phyloP scores from a whole-genome alignment of 2,329 filamentous ascomycete genomes.

The Aureobasidium sp. region DNA sequence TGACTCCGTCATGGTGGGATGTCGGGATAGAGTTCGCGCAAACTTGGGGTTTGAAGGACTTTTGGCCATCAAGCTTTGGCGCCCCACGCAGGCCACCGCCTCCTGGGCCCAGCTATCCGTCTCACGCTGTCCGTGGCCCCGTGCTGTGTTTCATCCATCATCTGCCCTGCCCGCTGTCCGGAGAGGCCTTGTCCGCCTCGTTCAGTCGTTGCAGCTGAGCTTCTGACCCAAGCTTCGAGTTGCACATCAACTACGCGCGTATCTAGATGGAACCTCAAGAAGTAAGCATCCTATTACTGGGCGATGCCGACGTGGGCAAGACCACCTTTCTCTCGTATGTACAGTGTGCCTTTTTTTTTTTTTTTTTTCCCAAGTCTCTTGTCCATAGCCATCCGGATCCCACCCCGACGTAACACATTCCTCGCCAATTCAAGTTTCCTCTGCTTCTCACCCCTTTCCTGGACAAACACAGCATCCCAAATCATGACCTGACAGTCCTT shows the following conservation, averaged over 20 bases:
- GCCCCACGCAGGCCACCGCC: background rate
- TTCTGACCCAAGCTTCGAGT: background rate
- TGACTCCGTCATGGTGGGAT: constrained; percentile 10
- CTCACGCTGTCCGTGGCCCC: background rate
- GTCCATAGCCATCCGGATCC: background rate
- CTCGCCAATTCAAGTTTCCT: background rate
- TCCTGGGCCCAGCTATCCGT: background rate
- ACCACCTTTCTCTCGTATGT: constrained; percentile 55
- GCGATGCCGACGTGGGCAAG: constrained; percentile 52
- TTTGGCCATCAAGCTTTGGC: background rate
- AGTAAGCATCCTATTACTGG: constrained; percentile 47
- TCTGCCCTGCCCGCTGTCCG: background rate
- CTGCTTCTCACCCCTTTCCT: background rate
- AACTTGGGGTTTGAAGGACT: background rate
- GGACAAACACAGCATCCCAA: background rate
- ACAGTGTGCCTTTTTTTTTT: constrained; percentile 16
- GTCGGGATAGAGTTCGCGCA: constrained; percentile 10
- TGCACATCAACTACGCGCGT: background rate
- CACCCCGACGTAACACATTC: background rate
- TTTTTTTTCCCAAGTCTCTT: constrained; percentile 12
- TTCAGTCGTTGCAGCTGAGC: background rate
- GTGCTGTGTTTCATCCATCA: background rate
- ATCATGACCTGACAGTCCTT: background rate
- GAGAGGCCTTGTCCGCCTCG: background rate
- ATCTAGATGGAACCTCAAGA: constrained; percentile 23